Evolutionary conservation across 2,329 filamentous ascomycete genomes (phyloP), one percentile per base, ranked within the genome.

Genomic region (Pleomassaria siparia): DNA sequence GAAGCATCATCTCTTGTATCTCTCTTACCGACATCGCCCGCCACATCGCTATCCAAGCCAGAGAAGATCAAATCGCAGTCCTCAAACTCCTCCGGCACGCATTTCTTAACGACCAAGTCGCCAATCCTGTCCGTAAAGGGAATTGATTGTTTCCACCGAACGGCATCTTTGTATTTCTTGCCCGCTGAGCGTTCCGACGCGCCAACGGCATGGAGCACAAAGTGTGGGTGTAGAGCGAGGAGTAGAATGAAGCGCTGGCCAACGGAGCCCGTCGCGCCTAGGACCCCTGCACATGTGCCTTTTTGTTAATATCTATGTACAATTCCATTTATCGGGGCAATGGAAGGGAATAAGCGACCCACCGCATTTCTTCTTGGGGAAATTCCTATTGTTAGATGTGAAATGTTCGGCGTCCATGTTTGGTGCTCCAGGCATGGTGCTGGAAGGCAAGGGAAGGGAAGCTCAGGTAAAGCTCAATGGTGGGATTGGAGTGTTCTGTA

Each of bases 21-120:
- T 12, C 37, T 53, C 82, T 46, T 77, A 95, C 90, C 91, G 67
- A 95, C 87, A 21, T 96, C 88, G 43, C 91, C 91, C 30, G 94
- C 94, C 46, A 96, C 87, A 74, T 95, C 90, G 55, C 89, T 87
- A 75, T 97, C 92, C 53, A 97, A 78, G 3, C 94, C 94, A 53
- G 87, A 92, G 73, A 97, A 97, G 51, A 97, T 84, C 55, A 99
- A 78, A 61, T 97, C 92, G 73, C 94, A 96, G 69, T 95, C 91
- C 51, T 79, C 74, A 70, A 96, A 97, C 62, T 92, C 83, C 59
- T 84, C 82, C 1, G 94, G 83, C 64, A 77, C 86, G 77, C 94
- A 97, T 67, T 89, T 86, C 67, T 89, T 87, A 47, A 97, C 88
- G 4, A 95, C 81, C 61, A 97, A 79, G 55, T 91, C 86, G 57